Evolutionary conservation across 257 asterid species (phyloP).

Genomic region (Sherardia arvensis): DNA sequence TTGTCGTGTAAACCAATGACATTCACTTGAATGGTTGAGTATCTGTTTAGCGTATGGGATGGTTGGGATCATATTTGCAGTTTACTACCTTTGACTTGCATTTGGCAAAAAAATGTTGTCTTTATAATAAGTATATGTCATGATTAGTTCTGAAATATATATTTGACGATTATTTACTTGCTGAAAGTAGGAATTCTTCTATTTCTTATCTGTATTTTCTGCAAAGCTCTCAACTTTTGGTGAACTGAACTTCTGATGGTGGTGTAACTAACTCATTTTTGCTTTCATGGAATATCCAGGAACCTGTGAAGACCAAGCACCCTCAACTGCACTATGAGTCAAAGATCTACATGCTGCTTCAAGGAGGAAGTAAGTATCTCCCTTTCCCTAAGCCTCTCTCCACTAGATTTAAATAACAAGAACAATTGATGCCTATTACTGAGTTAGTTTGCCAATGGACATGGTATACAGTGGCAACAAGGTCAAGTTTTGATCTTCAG

Average conservation of each 20-base stretch:
- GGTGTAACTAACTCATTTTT: background rate
- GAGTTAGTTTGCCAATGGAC: no score
- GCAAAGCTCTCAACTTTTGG: background rate
- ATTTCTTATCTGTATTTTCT: background rate
- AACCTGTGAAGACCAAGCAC: conserved; percentile 71
- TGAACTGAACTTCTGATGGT: background rate
- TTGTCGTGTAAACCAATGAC: no score
- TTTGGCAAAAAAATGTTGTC: background rate
- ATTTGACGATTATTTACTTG: background rate
- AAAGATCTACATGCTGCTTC: conserved; percentile 79
- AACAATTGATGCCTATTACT: background rate
- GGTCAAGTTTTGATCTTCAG: background rate
- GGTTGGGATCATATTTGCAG: background rate
- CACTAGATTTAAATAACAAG: background rate
- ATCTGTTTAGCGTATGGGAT: background rate
- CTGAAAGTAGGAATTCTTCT: background rate
- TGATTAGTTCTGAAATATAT: background rate
- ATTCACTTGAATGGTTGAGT: background rate
- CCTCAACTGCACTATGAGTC: conserved; percentile 92
- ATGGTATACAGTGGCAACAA: background rate
- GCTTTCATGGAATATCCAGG: conserved; percentile 36
- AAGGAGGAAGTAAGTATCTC: conserved; percentile 73
- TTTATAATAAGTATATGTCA: background rate
- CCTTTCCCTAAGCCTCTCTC: conserved; percentile 3
- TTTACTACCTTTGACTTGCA: background rate